Percentiles rank a stretch among this genome's conserved stretches.
Conservation (phyloP, 2,329 filamentous ascomycete species). For the Ophiostoma himal-ulmi region DNA sequence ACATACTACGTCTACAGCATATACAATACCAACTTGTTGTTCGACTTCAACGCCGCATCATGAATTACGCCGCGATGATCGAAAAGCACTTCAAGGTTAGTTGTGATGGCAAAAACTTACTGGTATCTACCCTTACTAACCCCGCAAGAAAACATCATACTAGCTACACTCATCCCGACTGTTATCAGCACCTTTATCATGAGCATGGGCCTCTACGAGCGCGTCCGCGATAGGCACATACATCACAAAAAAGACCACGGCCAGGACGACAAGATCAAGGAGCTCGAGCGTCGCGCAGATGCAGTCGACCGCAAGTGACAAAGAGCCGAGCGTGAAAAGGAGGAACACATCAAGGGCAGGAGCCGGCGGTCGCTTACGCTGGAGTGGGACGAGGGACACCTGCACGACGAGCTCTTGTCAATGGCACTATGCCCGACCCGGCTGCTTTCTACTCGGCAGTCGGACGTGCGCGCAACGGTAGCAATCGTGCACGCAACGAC, state of each 20-base stretch:
- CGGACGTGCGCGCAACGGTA: slow-evolving; percentile 33
- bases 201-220: slow-evolving; percentile 36
- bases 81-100: not conserved
- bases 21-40: too few species aligned
- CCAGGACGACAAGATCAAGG: slow-evolving; percentile 34
- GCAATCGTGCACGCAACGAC: slow-evolving; percentile 34
- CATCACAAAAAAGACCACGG: slow-evolving; percentile 33
- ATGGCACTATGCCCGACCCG: slow-evolving; percentile 32
- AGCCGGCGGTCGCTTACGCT: not conserved
- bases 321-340: slow-evolving; percentile 18
- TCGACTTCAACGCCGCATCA: not conserved
- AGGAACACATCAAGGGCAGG: slow-evolving; percentile 17
- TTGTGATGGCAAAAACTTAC: not conserved
- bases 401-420: slow-evolving; percentile 32
- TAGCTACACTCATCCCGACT: slow-evolving; percentile 38
- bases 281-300: slow-evolving; percentile 31
- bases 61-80: not conserved
- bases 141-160: slow-evolving; percentile 35
- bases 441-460: slow-evolving; percentile 33
- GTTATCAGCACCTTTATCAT: slow-evolving; percentile 37
- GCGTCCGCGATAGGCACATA: slow-evolving; percentile 31
- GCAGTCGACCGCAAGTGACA: slow-evolving; percentile 25
- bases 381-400: slow-evolving; percentile 24
- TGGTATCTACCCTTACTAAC: not conserved
- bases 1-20: too few species aligned